A percentile compares a stretch with the other conserved stretches of the same genome.
These are phyloP conservation scores for Calonectria multiphialidica DNA, from an alignment of 2,329 filamentous ascomycete genomes.

Conservation along the genomic window DNA sequence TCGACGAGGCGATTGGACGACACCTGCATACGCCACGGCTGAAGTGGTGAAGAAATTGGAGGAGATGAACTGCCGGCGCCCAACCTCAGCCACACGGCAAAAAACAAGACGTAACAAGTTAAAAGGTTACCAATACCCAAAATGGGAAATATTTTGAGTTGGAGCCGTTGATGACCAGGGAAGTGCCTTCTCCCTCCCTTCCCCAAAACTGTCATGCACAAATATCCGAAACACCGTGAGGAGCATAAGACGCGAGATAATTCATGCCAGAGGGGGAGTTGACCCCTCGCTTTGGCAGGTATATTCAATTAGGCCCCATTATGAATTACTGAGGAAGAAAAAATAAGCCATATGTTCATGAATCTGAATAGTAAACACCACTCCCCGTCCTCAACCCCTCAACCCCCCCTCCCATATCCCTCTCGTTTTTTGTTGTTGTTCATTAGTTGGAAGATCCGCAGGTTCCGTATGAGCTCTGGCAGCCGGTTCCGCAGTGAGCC, in stretches of 20 bases:
- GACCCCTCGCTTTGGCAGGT: neutral
- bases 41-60: neutral
- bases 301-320: conserved; percentile 21
- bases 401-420: neutral
- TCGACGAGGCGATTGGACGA: neutral
- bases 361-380: neutral
- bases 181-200: neutral
- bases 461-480: conserved; percentile 49
- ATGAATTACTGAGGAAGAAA: conserved; percentile 13
- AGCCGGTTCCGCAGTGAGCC: conserved; percentile 55
- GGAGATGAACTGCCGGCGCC: neutral
- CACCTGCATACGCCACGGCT: neutral
- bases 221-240: neutral
- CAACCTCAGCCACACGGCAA: neutral
- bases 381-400: neutral
- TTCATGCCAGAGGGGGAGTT: neutral
- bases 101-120: neutral
- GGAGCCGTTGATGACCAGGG: neutral
- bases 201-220: neutral
- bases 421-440: neutral
- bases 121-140: neutral
- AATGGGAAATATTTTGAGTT: neutral
- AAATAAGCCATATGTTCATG: conserved; percentile 6
- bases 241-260: neutral
- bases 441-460: conserved; percentile 30